Conservation (phyloP, 75 land plant species). For the Ceratopteris richardii region DNA sequence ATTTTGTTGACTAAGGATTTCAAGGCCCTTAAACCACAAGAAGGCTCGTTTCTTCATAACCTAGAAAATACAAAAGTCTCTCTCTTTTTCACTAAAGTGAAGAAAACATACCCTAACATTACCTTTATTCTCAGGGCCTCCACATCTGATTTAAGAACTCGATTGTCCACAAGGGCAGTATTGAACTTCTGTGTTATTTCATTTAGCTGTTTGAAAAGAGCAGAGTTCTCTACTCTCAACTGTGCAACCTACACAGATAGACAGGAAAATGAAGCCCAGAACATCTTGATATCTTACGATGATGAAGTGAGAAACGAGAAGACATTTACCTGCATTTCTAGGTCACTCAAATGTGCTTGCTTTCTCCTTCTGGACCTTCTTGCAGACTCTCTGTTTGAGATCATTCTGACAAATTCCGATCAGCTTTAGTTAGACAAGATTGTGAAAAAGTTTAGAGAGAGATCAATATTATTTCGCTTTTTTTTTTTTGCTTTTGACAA, state of each 20-base stretch:
- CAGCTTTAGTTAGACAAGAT: no score
- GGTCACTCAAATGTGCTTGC: constrained; percentile 85
- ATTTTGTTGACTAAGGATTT: no score
- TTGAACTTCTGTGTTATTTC: constrained; percentile 77
- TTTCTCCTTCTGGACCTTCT: constrained; percentile 91
- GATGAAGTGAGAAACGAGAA: background rate
- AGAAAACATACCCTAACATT: no score
- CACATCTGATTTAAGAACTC: constrained; percentile 81
- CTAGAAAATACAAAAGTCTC: no score
- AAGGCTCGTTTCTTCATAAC: no score
- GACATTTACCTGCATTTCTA: constrained; percentile 71
- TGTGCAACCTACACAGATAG: constrained; percentile 60
- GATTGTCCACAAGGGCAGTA: constrained; percentile 79
- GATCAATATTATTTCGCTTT: no score
- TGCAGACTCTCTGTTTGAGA: constrained; percentile 94
- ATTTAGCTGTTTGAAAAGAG: constrained; percentile 56
- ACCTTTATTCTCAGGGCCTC: constrained; percentile 84
- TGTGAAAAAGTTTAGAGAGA: no score
- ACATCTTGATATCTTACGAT: background rate
- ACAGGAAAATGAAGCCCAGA: background rate
- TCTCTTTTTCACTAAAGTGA: no score
- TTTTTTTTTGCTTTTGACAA: no score
- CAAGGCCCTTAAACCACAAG: no score
- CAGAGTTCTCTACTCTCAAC: constrained; percentile 71
- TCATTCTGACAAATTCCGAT: constrained; percentile 47